A percentile compares a stretch with the other conserved stretches of the same genome.
phyloP scores from a whole-genome alignment of 768 basidiomycete species.

The Boletus rufocinnamomeus region DNA sequence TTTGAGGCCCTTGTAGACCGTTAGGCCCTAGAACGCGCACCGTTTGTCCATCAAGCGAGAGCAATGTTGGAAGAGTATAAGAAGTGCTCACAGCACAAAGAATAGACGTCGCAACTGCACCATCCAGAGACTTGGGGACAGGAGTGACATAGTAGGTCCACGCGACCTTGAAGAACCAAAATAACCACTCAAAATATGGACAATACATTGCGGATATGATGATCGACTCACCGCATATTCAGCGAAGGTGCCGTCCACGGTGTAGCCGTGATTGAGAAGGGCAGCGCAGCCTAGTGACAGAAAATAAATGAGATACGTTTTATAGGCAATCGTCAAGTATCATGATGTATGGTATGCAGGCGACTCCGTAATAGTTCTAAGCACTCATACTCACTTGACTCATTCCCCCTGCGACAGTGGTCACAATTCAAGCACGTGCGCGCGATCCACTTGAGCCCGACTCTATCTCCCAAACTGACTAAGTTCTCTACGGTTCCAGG shows the following conservation, averaged over 20 bases:
- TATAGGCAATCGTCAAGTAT: background rate
- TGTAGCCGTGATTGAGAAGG: slow-evolving; percentile 34
- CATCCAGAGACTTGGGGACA: slow-evolving; percentile 43
- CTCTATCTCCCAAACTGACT: slow-evolving; percentile 41
- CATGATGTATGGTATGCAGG: background rate
- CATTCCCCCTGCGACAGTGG: slow-evolving; percentile 41
- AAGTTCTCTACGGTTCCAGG: slow-evolving; percentile 32
- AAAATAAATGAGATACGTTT: background rate
- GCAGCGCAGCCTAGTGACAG: slow-evolving; percentile 17
- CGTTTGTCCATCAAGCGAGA: background rate
- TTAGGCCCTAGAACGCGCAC: slow-evolving; percentile 34
- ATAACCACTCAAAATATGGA: background rate
- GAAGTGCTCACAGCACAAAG: slow-evolving; percentile 40
- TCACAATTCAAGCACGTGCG: slow-evolving; percentile 42
- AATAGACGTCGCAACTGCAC: slow-evolving; percentile 45
- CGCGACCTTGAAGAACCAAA: slow-evolving; percentile 26
- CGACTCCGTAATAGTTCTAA: background rate
- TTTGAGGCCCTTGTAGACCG: slow-evolving; percentile 50
- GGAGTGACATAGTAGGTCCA: slow-evolving; percentile 45
- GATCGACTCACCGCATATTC: slow-evolving; percentile 37
- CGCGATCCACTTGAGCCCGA: slow-evolving; percentile 48
- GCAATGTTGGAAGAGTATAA: background rate
- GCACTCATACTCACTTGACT: slow-evolving; percentile 27
- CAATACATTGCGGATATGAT: background rate
- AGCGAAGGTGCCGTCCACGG: slow-evolving; percentile 46